A percentile compares a stretch with the other conserved stretches of the same genome.
These are phyloP conservation scores for Saccharum spontaneum DNA, from an alignment of 176 grass and related monocot species.

Conservation along the genomic window DNA sequence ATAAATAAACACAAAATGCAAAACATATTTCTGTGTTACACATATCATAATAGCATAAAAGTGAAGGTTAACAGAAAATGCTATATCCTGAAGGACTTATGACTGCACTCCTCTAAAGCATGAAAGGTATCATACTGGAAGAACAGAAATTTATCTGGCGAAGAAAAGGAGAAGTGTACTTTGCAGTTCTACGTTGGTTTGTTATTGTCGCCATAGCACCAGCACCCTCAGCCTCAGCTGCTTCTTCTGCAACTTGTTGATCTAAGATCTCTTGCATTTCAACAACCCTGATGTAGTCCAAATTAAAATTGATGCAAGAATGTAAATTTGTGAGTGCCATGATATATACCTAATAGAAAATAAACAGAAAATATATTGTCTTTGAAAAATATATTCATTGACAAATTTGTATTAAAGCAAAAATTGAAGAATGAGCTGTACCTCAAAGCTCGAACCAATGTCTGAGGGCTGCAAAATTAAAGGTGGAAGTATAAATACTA, in stretches of 20 bases:
- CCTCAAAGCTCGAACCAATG: constrained; percentile 92
- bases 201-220: constrained; percentile 82
- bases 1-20: background rate
- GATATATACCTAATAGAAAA: constrained; percentile 24
- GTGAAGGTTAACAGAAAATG: constrained; percentile 21
- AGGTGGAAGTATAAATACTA: constrained; percentile 36
- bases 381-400: constrained; percentile 20
- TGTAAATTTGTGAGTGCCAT: constrained; percentile 30
- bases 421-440: constrained; percentile 45
- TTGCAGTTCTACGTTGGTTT: constrained; percentile 89
- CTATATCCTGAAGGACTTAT: constrained; percentile 19
- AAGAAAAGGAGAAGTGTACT: constrained; percentile 50
- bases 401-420: constrained; percentile 7
- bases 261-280: constrained; percentile 99
- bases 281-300: constrained; percentile 61
- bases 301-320: constrained; percentile 36
- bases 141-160: constrained; percentile 1
- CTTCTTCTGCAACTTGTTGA: constrained; percentile 98
- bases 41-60: constrained; percentile 18
- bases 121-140: constrained; percentile 33
- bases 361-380: background rate
- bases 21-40: background rate
- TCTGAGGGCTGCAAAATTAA: constrained; percentile 87
- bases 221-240: constrained; percentile 91
- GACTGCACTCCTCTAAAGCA: constrained; percentile 18